Base-by-base conservation (phyloP, 129 eudicot genomes). In the Deinandra increscens region DNA sequence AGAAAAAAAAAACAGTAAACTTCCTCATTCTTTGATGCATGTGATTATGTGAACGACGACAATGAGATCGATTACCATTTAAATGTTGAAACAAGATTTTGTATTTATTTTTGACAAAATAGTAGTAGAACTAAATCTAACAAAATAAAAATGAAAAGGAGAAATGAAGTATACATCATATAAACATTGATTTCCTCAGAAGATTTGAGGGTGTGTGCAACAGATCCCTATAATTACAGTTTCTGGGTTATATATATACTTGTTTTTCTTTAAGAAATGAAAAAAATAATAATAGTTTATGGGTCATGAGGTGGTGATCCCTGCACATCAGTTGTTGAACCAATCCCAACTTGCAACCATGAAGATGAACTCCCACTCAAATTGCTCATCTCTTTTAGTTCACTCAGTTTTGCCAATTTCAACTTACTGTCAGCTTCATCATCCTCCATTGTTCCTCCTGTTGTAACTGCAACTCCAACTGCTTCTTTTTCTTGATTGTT, bases 281-380 rank as follows among this genome's bases (percentile, higher is more conserved):
- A 20, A 48, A 45, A 8, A 17, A 64, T 29, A 42, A n/a, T n/a
- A n/a, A 67, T 12, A 61, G 20, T 9, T 83, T 75, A 88, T 72
- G 83, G 60, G 48, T 84, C 77, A 42, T 36, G 70, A 50, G 75
- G 7, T n/a, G n/a, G n/a, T 37, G 85, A 74, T 46, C 70, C 80
- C 41, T n/a, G n/a, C n/a, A 59, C 78, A 42, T 71, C 84, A 54
- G 76, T 72, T 14, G 85, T 74, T 37, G 98, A 81, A 17, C 85
- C 83, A 81, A 92, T 79, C 26, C 98, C 98, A 55, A 92, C 96
- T 37, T 92, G 98, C 76, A 92, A 79, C 98, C 98, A 92, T 53
- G 85, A 84, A 29, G 95, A 84, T 49, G 96, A 84, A 83, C 51
- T 71, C 7, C 87, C 95, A 60, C 74, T 79, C 4, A 75, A 36